Percentiles rank a stretch among this genome's conserved stretches.
These are phyloP conservation scores for Pleurotus citrinopileatus DNA, from an alignment of 768 basidiomycete species.

Conservation along the genomic window DNA sequence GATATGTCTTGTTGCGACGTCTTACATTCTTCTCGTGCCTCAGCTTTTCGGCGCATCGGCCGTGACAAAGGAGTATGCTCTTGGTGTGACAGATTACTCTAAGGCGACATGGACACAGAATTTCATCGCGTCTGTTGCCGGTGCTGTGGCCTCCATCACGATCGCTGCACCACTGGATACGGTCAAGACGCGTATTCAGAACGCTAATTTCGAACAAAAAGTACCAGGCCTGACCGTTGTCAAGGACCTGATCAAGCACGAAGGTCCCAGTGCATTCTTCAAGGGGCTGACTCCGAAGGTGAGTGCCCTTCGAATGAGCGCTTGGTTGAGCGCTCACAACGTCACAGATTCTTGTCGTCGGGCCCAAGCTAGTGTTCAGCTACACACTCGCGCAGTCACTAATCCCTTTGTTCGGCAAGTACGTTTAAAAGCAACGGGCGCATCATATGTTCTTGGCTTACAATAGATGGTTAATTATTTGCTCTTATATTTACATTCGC, in stretches of 20 bases:
- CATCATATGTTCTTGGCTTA: background rate
- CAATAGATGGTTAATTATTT: constrained; percentile 1
- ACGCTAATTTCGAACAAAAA: constrained; percentile 92
- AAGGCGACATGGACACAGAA: constrained; percentile 97
- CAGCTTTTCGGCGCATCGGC: constrained; percentile 98
- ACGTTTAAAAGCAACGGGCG: constrained; percentile 46
- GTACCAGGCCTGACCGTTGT: constrained; percentile 79
- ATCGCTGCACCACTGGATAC: constrained; percentile 95
- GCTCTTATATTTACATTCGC: constrained; percentile 2
- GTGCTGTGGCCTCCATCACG: constrained; percentile 93
- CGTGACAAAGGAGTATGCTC: constrained; percentile 88
- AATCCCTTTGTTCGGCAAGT: constrained; percentile 89
- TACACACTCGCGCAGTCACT: constrained; percentile 96
- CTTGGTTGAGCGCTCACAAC: constrained; percentile 28
- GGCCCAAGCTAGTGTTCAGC: constrained; percentile 97
- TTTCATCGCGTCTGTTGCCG: constrained; percentile 92
- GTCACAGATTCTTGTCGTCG: constrained; percentile 86
- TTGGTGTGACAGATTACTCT: constrained; percentile 86
- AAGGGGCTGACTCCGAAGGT: constrained; percentile 98
- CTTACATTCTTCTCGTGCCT: background rate
- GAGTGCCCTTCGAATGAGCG: constrained; percentile 17
- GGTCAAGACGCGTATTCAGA: constrained; percentile 97
- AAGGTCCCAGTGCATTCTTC: constrained; percentile 85
- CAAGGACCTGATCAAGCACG: constrained; percentile 81
- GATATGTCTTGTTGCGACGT: background rate